Base-by-base conservation (phyloP, 108 stramenopile genomes). In the Pseudonitzschia delicatissima region DNA sequence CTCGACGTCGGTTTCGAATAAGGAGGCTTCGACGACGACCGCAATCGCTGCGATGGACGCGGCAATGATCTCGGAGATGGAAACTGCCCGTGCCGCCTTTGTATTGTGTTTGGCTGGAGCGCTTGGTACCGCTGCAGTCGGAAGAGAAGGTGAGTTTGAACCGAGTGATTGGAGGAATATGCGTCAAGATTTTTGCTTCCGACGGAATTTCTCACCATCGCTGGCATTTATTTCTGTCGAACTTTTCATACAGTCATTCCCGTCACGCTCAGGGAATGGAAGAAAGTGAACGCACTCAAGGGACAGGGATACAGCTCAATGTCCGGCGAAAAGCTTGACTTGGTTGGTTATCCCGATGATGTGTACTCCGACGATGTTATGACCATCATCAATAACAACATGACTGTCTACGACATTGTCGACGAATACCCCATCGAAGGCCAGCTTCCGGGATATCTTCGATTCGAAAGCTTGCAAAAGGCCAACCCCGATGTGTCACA, bases 21-120 rank as follows among this genome's bases (percentile, higher is more conserved):
- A n/a, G 40, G 40, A 42, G 40, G 11, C 13, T 42, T 42, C 40
- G 13, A 15, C 40, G 15, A 15, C 40, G 15, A 15, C 72, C 20
- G 79, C 76, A 52, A 82, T 78, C 44, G 81, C 81, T 42, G 66
- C 69, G 27, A 72, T 71, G 36, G 63, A 51, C 68, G 68, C 81
- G 48, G 66, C 23, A 58, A 42, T 42, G 40, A 42, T 42, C 11
- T 15, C 11, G 15, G 40, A 42, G 15, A 15, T 42, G 1, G 40
- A 42, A 42, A 42, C 13, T 42, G 40, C 40, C 11, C 40, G 40
- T 42, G 40, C 40, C 15, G 40, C 40, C 40, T 42, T 42, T 2
- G 40, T 0, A 15, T 42, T 42, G 40, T 42, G 40, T 42, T 42
- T 42, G 13, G 11, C 15, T 42, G 40, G 40, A 42, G 40, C 40